Base-by-base conservation (phyloP, 129 eudicot genomes). In the Ambrosia trifida region DNA sequence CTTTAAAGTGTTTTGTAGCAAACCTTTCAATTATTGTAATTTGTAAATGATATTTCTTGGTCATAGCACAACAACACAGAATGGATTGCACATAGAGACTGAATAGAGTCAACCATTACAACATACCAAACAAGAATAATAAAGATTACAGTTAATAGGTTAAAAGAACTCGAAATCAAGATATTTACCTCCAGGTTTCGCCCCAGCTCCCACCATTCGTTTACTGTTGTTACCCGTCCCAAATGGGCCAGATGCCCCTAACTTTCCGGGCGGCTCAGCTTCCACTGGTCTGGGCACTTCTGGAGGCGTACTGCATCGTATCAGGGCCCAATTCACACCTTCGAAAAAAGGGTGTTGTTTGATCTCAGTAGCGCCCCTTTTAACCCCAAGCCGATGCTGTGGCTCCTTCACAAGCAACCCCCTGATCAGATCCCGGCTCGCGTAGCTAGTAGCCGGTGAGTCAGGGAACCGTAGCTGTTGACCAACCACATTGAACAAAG, bases 351-450 rank as follows among this genome's bases (percentile, higher is more conserved):
- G 54, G 16, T 49, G 54, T 13, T 49, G 54, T 49, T 49, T 49
- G 54, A 54, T 54, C 61, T 54, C 61, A 11, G 61, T 54, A 7
- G 61, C 61, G 7, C 61, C 61, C 14, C 61, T 7, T 54, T 54
- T 54, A 54, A 18, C 31, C 2, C 61, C 61, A 7, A 54, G 33
- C 33, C 61, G 31, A 6, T 54, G 31, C 24, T 54, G 61, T 20
- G 61, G 61, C 31, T 54, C 61, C 61, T 54, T 54, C 12, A 54
- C 61, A 54, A 54, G 61, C 31, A 54, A 24, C 10, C 61, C 61
- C 35, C 61, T 9, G 33, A 54, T 54, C 61, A 54, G 33, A 54
- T 54, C 61, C 33, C 33, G 31, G 11, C 32, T 24, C 9, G 61
- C 61, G 1, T 18, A 54, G 33, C 61, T 54, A 54, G 33, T 54